Percentiles rank a stretch among this genome's conserved stretches.
These are phyloP conservation scores for Lactifluus piperatus DNA, from an alignment of 768 basidiomycete genomes.

Conservation along the genomic window DNA sequence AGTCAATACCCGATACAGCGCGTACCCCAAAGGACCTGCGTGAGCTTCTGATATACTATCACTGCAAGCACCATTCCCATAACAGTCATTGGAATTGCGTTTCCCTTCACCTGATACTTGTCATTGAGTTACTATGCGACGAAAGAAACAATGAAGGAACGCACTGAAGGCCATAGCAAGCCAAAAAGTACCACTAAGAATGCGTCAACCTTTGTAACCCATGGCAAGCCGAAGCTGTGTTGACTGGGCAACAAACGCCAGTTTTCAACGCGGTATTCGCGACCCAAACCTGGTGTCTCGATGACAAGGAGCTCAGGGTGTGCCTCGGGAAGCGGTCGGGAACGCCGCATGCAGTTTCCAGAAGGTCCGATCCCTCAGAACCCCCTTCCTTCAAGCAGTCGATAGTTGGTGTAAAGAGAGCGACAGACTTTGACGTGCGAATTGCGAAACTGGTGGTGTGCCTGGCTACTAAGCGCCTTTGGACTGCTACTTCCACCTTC, in stretches of 20 bases:
- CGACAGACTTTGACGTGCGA: conserved; percentile 24
- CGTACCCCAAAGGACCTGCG: conserved; percentile 42
- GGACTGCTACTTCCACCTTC: too few species aligned
- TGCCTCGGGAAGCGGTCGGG: conserved; percentile 30
- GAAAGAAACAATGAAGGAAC: conserved; percentile 25
- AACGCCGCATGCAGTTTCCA: conserved; percentile 29
- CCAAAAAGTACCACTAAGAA: conserved; percentile 22
- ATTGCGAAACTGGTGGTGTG: neutral
- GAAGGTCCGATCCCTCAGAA: conserved; percentile 4
- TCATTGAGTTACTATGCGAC: neutral
- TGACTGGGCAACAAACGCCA: conserved; percentile 39
- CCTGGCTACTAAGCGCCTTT: neutral
- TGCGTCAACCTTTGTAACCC: conserved; percentile 33
- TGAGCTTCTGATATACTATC: conserved; percentile 32
- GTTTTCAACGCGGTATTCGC: conserved; percentile 55
- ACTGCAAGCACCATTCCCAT: conserved; percentile 17
- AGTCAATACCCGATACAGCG: neutral
- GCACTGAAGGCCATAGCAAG: conserved; percentile 24
- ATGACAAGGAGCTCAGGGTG: conserved; percentile 47
- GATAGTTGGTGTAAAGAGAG: conserved; percentile 21
- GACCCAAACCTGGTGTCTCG: conserved; percentile 34
- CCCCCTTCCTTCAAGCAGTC: neutral
- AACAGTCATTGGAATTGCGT: neutral
- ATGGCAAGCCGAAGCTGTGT: conserved; percentile 25
- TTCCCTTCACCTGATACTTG: neutral